Conservation (phyloP, 768 basidiomycete species). For the Russula olivacea region DNA sequence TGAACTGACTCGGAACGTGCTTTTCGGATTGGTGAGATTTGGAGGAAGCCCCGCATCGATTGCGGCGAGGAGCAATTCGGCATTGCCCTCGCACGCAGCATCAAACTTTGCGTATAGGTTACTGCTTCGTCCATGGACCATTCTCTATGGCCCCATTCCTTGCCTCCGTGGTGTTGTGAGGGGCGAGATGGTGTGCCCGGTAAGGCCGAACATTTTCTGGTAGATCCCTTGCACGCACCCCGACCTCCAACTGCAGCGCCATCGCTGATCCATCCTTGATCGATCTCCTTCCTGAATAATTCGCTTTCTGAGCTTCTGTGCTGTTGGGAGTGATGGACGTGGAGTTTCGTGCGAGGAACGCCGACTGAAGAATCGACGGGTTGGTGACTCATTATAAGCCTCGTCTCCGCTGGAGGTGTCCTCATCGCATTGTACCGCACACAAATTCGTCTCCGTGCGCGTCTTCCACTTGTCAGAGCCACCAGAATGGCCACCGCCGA, state of each 20-base stretch:
- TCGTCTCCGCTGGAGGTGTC: conserved; percentile 31
- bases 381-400: conserved; percentile 6
- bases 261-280: conserved; percentile 25
- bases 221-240: conserved; percentile 13
- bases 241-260: conserved; percentile 18
- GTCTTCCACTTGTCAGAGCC: conserved; percentile 32
- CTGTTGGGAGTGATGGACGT: background rate
- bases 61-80: conserved; percentile 36
- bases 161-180: too few relatives aligned
- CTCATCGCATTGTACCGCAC: conserved; percentile 23
- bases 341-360: conserved; percentile 15
- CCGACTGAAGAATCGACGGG: conserved; percentile 9
- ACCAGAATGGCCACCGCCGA: background rate
- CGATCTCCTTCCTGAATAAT: conserved; percentile 2
- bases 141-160: too few relatives aligned
- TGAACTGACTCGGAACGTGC: too few relatives aligned
- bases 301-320: conserved; percentile 15
- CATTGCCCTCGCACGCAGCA: conserved; percentile 57
- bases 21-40: conserved; percentile 39
- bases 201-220: background rate
- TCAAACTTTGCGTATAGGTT: too few relatives aligned
- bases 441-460: conserved; percentile 35
- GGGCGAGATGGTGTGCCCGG: background rate
- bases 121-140: too few relatives aligned
- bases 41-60: conserved; percentile 54